phyloP scores from a whole-genome alignment of 2,329 filamentous ascomycete species.

The Scedosporium boydii region DNA sequence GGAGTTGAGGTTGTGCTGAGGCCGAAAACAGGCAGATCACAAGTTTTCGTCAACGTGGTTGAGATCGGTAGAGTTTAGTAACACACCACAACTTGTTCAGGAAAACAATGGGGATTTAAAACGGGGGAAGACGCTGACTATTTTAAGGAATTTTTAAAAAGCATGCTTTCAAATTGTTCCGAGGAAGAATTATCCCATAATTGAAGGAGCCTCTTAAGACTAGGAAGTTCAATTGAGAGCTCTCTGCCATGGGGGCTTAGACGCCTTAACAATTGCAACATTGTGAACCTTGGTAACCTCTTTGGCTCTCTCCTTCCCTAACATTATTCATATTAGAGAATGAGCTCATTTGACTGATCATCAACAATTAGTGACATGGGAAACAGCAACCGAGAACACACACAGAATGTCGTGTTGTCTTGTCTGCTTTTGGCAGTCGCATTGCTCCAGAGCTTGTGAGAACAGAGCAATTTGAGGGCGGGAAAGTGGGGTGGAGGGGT shows the following conservation, averaged over 20 bases:
- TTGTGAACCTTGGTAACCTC: neutral
- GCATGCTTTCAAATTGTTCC: too few relatives aligned
- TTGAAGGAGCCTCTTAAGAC: neutral
- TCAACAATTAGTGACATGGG: neutral
- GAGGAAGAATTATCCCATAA: neutral
- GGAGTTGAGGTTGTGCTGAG: neutral
- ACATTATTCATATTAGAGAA: neutral
- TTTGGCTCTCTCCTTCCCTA: neutral
- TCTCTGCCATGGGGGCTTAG: neutral
- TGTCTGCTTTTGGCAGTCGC: too few relatives aligned
- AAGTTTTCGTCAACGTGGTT: neutral
- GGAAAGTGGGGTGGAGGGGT: slow-evolving; percentile 12
- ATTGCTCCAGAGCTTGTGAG: too few relatives aligned
- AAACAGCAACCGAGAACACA: neutral
- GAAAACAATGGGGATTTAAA: neutral
- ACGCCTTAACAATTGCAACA: neutral
- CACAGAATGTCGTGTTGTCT: neutral
- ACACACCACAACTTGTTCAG: neutral
- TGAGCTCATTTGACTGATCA: neutral
- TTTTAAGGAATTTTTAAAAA: neutral
- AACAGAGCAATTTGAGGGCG: too few relatives aligned
- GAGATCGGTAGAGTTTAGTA: neutral
- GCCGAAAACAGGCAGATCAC: neutral
- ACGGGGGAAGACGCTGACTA: neutral
- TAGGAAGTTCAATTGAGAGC: neutral